phyloP scores from a whole-genome alignment of 2,329 filamentous ascomycete species.

The Onygenales sp. region DNA sequence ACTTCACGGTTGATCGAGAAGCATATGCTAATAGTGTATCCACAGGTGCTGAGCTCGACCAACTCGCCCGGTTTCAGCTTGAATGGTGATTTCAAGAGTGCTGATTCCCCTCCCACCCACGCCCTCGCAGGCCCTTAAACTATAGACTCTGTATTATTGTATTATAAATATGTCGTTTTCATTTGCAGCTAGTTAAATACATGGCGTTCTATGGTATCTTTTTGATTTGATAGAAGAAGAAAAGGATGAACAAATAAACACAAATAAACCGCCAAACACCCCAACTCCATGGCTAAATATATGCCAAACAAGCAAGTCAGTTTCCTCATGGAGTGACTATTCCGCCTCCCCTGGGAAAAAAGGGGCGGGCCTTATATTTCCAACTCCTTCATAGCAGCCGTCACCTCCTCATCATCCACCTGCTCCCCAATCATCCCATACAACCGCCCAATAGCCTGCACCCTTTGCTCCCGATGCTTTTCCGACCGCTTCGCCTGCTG shows the following conservation, averaged over 20 bases:
- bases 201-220: slow-evolving; percentile 34
- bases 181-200: slow-evolving; percentile 18
- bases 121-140: slow-evolving; percentile 34
- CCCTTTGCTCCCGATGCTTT: slow-evolving; percentile 26
- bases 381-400: slow-evolving; percentile 45
- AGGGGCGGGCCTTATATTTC: slow-evolving; percentile 18
- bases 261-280: background rate
- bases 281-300: slow-evolving; percentile 1
- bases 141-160: slow-evolving; percentile 37
- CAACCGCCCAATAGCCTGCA: slow-evolving; percentile 49
- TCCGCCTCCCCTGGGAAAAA: background rate
- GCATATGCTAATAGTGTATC: too few relatives aligned
- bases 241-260: slow-evolving; percentile 10
- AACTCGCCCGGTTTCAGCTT: slow-evolving; percentile 78
- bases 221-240: slow-evolving; percentile 18
- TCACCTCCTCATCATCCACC: slow-evolving; percentile 37
- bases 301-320: background rate
- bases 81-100: slow-evolving; percentile 64
- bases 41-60: slow-evolving; percentile 70
- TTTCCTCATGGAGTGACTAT: slow-evolving; percentile 4
- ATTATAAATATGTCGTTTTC: slow-evolving; percentile 34
- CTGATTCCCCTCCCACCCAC: slow-evolving; percentile 47
- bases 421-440: slow-evolving; percentile 55
- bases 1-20: too few relatives aligned
- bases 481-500: slow-evolving; percentile 39